Conservation (phyloP, 2,329 filamentous ascomycete genomes). For the Nigrospora oryzae region DNA sequence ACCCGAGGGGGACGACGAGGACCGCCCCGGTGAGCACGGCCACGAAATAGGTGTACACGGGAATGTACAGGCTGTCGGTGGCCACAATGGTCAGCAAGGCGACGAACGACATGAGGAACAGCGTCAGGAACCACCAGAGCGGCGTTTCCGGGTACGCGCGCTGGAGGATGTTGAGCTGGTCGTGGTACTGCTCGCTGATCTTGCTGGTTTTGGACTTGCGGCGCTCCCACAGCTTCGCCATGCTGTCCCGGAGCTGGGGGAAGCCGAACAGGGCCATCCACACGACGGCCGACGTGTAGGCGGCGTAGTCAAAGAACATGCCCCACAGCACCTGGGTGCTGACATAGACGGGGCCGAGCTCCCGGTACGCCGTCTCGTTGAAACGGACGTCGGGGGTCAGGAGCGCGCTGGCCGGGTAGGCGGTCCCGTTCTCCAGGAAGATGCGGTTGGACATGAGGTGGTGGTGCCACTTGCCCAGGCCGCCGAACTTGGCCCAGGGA, state of each 20-base stretch:
- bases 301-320: constrained; percentile 53
- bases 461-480: constrained; percentile 40
- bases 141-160: constrained; percentile 50
- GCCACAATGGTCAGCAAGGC: constrained; percentile 40
- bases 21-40: constrained; percentile 45
- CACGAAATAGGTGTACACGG: constrained; percentile 51
- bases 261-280: constrained; percentile 52
- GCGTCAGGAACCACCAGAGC: constrained; percentile 44
- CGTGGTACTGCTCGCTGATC: constrained; percentile 47
- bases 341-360: constrained; percentile 47
- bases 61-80: constrained; percentile 45
- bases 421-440: constrained; percentile 37
- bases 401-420: constrained; percentile 32
- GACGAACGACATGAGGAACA: constrained; percentile 41
- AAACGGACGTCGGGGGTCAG: constrained; percentile 34
- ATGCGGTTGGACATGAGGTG: constrained; percentile 50
- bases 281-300: constrained; percentile 46
- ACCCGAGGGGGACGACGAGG: constrained; percentile 48
- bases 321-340: constrained; percentile 49
- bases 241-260: constrained; percentile 33
- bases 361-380: constrained; percentile 37
- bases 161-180: constrained; percentile 51
- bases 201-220: constrained; percentile 16
- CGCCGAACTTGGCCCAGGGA: constrained; percentile 50
- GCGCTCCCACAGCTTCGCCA: constrained; percentile 32